A percentile compares a stretch with the other conserved stretches of the same genome.
These are phyloP conservation scores for Prunus campanulata DNA, from an alignment of 306 rosid species.

Conservation along the genomic window DNA sequence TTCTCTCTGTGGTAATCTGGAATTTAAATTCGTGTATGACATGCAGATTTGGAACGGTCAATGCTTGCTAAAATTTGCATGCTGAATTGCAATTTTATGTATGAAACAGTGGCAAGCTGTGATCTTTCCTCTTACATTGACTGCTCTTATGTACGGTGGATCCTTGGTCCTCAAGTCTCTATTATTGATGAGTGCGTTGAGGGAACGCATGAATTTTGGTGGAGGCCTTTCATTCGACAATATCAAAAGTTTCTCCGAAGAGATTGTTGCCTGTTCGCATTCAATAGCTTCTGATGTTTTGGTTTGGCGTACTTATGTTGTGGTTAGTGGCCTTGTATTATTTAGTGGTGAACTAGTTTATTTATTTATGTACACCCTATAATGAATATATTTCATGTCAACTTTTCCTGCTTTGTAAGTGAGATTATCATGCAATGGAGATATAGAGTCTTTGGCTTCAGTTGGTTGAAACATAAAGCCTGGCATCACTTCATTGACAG, in stretches of 20 bases:
- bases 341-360: neutral
- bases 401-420: no score
- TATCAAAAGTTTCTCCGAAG: conserved; percentile 23
- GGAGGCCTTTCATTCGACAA: conserved; percentile 42
- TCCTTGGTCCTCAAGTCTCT: conserved; percentile 62
- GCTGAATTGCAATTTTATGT: conserved; percentile 66
- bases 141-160: conserved; percentile 79
- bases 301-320: conserved; percentile 78
- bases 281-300: conserved; percentile 46
- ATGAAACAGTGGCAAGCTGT: conserved; percentile 95
- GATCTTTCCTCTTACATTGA: conserved; percentile 73
- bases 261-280: conserved; percentile 29
- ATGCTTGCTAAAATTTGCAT: conserved; percentile 46
- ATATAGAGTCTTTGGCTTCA: conserved; percentile 4
- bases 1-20: conserved; percentile 33
- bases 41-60: conserved; percentile 51
- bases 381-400: neutral
- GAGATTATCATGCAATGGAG: neutral
- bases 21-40: conserved; percentile 35
- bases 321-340: conserved; percentile 57
- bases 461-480: neutral
- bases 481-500: neutral
- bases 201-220: conserved; percentile 34
- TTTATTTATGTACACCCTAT: neutral
- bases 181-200: conserved; percentile 48